Evolutionary conservation across 2,329 filamentous ascomycete species (phyloP).

Genomic region (Clarireedia paspali): DNA sequence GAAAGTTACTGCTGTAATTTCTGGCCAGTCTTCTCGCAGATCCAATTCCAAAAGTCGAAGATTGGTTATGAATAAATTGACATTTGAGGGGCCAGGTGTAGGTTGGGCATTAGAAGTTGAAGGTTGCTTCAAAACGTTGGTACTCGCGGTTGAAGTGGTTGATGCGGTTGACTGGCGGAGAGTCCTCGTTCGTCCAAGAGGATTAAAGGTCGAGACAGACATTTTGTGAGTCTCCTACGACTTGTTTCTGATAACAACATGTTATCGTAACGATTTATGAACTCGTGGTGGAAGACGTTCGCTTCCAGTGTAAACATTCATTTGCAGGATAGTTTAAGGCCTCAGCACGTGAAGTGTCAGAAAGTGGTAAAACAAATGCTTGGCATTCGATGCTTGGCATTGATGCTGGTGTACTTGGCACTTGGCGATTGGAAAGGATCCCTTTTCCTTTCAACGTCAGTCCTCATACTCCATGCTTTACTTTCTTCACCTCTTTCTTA

Average conservation of each 20-base stretch:
- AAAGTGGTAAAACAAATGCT: background rate
- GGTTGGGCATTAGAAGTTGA: slow-evolving; percentile 10
- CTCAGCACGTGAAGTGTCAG: background rate
- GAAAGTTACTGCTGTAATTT: slow-evolving; percentile 63
- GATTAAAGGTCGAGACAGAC: slow-evolving; percentile 20
- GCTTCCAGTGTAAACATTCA: too few species aligned
- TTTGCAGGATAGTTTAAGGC: background rate
- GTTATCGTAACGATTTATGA: slow-evolving; percentile 2
- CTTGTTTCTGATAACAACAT: slow-evolving; percentile 10
- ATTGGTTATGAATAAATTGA: slow-evolving; percentile 72
- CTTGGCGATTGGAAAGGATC: background rate
- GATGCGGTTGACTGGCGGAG: slow-evolving; percentile 12
- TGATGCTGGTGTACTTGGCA: background rate
- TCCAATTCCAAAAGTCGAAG: slow-evolving; percentile 78
- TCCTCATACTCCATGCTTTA: background rate
- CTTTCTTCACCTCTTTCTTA: background rate
- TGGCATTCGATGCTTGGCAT: background rate
- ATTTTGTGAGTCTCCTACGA: slow-evolving; percentile 10
- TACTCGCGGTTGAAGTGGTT: slow-evolving; percentile 12
- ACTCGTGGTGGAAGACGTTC: background rate
- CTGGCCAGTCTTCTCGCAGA: slow-evolving; percentile 69
- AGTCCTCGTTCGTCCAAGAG: slow-evolving; percentile 20
- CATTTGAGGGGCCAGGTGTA: slow-evolving; percentile 38
- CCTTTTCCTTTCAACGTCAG: background rate
- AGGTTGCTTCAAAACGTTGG: slow-evolving; percentile 15